Conservation (phyloP, 2,329 filamentous ascomycete species). For the Cordyceps cateniannulata region DNA sequence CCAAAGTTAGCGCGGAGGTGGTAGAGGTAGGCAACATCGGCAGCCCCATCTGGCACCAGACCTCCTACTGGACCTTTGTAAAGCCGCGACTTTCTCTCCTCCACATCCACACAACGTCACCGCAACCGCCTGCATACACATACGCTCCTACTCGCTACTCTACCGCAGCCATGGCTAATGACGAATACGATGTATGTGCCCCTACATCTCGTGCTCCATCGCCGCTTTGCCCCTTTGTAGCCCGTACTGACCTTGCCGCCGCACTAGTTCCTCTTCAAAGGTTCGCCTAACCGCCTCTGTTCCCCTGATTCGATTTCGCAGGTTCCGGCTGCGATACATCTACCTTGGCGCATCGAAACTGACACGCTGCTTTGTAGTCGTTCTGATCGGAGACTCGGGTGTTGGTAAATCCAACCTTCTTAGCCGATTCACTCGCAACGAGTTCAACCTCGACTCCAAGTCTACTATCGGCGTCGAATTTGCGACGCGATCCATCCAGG, state of each 20-base stretch:
- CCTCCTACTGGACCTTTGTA: background rate
- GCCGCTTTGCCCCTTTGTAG: background rate
- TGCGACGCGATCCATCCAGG: slow-evolving; percentile 95
- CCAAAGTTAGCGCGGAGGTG: background rate
- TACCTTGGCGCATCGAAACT: slow-evolving; percentile 22
- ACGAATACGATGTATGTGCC: slow-evolving; percentile 94
- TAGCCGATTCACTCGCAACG: slow-evolving; percentile 98
- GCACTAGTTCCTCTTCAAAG: slow-evolving; percentile 95
- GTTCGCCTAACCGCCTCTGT: slow-evolving; percentile 38
- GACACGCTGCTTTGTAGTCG: slow-evolving; percentile 53
- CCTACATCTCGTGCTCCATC: slow-evolving; percentile 17
- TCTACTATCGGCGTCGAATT: slow-evolving; percentile 99
- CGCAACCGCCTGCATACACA: slow-evolving; percentile 7
- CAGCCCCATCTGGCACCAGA: slow-evolving; percentile 7
- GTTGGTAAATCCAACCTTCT: slow-evolving; percentile 99
- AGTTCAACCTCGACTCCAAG: slow-evolving; percentile 99
- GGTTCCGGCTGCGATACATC: background rate
- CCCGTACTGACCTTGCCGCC: slow-evolving; percentile 26
- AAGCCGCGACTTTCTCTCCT: slow-evolving; percentile 13
- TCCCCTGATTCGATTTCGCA: slow-evolving; percentile 7
- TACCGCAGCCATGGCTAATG: slow-evolving; percentile 80
- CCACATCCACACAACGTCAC: slow-evolving; percentile 12
- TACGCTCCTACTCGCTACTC: background rate
- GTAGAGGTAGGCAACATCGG: background rate
- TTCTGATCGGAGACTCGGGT: slow-evolving; percentile 97